Evolutionary conservation across 441 rosid species (phyloP).

Genomic region (Capsella rubella): DNA sequence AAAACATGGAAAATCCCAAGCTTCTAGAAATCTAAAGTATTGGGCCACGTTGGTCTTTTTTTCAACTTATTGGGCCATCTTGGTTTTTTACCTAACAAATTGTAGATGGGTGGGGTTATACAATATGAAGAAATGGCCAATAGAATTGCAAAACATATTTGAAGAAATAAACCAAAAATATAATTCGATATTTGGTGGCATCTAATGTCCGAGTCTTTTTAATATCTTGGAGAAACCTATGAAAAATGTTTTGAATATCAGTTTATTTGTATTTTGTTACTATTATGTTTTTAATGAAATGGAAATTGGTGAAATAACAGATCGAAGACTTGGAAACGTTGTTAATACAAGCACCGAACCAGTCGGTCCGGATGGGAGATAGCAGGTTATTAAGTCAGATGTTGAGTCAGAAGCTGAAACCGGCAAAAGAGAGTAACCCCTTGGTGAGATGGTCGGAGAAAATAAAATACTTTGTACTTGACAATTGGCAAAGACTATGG

Average conservation of each 20-base stretch:
- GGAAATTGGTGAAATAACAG: constrained; percentile 47
- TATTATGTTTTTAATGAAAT: constrained; percentile 19
- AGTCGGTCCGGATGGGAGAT: constrained; percentile 69
- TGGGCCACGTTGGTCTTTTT: neutral
- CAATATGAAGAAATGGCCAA: neutral
- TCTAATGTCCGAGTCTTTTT: neutral
- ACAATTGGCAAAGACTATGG: constrained; percentile 92
- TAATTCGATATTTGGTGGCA: neutral
- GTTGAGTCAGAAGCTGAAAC: constrained; percentile 83
- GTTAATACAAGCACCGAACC: constrained; percentile 78
- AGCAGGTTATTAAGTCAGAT: constrained; percentile 81
- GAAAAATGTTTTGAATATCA: neutral
- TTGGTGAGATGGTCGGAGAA: constrained; percentile 52
- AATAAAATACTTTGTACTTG: constrained; percentile 70
- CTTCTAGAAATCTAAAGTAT: constrained; percentile 13
- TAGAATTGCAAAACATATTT: neutral
- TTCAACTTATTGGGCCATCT: constrained; percentile 8
- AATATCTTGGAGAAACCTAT: neutral
- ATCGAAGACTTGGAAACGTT: constrained; percentile 78
- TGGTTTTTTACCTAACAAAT: constrained; percentile 2
- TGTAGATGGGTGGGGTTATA: neutral
- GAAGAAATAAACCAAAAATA: neutral
- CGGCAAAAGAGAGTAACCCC: constrained; percentile 68
- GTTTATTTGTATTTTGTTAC: neutral
- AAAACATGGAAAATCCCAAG: neutral